Evolutionary conservation across 352 stramenopile species (phyloP), one percentile per base, ranked within the genome.

Genomic region (Aphanomyces invadans): DNA sequence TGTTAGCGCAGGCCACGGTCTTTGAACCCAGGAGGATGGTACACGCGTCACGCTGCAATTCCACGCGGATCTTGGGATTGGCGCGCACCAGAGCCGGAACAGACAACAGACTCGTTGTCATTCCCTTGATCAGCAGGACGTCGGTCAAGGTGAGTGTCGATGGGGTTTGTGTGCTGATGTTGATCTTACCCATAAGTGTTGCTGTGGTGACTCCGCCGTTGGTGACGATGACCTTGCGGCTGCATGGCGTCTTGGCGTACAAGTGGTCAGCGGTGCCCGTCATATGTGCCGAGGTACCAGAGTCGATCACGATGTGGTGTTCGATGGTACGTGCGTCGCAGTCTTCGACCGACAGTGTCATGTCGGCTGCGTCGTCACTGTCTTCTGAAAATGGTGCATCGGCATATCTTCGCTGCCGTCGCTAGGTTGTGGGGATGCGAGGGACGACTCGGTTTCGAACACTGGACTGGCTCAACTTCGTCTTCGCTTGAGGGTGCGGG

Each of bases 1-100:
- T 31, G n/a, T 7, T 51, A 4, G 56, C 38, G 9, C 17, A n/a
- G 21, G 56, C 56, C 26, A 64, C 1, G 5, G 44, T 1, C 11
- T n/a, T 10, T 28, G 62, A 9, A 19, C 11, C 10, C 29, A 61
- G 21, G 7, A 42, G 15, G 12, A 29, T 55, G 26, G 28, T 32
- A 21, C 38, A 26, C 33, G 59, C 60, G 19, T 48, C 32, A 12
- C 62, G 10, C 32, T 67, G 15, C 11, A 28, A 71, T 65, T 64
- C 68, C 55, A n/a, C 33, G 21, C 38, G 64, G 57, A 4, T 53
- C 29, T 9, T 53, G 65, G 11, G 15, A 19, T 29, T 64, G 28
- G 15, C 33, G 19, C 2, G 28, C 23, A 65, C 57, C 11, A 65
- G 5, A 5, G 59, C 46, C 21, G 59, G 36, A 21, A 65, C 15